Evolutionary conservation across 768 basidiomycete species (phyloP), one percentile per base, ranked within the genome.

Genomic region (Lanmaoa pseudosensibilis): DNA sequence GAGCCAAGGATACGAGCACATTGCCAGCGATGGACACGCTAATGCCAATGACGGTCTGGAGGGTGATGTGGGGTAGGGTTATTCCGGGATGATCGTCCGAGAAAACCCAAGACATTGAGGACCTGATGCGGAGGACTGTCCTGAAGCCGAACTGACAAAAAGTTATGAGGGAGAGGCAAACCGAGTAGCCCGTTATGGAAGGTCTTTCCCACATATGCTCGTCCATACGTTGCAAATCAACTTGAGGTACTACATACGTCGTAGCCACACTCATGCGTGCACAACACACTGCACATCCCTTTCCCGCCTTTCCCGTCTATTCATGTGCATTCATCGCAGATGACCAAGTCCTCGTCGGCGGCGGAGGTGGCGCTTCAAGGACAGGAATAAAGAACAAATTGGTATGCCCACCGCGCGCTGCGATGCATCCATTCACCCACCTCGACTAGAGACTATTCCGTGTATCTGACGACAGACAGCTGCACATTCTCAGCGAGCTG

Each of bases 311-410:
- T 69, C 96, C 96, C 0, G 87, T 97, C 48, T 97, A 94, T 68
- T 91, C 91, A 5, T 84, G 87, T 50, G 84, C 85, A 15, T 98
- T 95, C 74, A 67, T 90, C 11, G 80, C 86, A 1, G 79, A 86
- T n/a, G 77, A 82, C 23, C 77, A 83, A 25, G 75, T 98, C 19
- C 78, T 95, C 2, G 78, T 96, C 7, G 96, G 94, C 2, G 97
- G 95, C 5, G 97, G 97, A 19, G 90, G 90, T 2, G 96, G 96
- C 18, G 82, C 90, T 13, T 84, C 89, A 11, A 83, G 83, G 59
- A 93, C 82, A 50, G 97, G 97, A 4, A 89, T 99, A 57, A 92
- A 93, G 78, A 99, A 99, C 75, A 92, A 93, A 71, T 74, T 99
- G 62, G 96, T 92, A 61, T 21, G 55, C 30, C 32, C 13, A 25